A percentile compares a stretch with the other conserved stretches of the same genome.
phyloP scores from a whole-genome alignment of 352 stramenopile species.

The Globisporangium takayamanum region DNA sequence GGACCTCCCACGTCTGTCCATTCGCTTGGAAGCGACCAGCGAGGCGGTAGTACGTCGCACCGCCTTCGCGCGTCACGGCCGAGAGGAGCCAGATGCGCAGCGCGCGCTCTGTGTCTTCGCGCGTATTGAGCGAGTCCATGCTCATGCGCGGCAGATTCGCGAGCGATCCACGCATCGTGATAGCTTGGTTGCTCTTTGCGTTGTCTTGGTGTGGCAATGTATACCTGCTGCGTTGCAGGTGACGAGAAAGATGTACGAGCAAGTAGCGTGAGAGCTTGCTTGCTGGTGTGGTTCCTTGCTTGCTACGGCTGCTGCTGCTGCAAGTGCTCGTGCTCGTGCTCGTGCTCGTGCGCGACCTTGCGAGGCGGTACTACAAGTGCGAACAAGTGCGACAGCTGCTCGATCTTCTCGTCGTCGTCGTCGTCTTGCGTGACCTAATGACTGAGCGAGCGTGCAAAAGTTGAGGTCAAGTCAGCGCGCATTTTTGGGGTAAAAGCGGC shows the following conservation, averaged over 20 bases:
- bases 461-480: not conserved
- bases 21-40: slow-evolving; percentile 57
- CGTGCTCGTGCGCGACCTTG: no score
- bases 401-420: not conserved
- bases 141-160: slow-evolving; percentile 32
- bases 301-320: not conserved
- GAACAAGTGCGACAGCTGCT: no score
- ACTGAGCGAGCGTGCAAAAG: not conserved
- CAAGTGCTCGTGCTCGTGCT: not conserved
- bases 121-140: slow-evolving; percentile 49
- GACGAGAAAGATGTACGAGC: not conserved
- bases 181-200: not conserved
- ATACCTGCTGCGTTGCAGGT: slow-evolving; percentile 7
- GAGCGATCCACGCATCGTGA: slow-evolving; percentile 32
- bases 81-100: slow-evolving; percentile 71
- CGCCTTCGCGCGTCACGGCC: slow-evolving; percentile 33
- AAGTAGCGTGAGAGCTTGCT: no score
- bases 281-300: not conserved
- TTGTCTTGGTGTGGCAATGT: not conserved
- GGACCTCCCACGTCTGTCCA: slow-evolving; percentile 74
- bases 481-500: not conserved
- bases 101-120: slow-evolving; percentile 31
- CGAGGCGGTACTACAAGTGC: no score
- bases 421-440: not conserved
- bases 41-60: slow-evolving; percentile 61